Conservation (phyloP, 2,329 filamentous ascomycete genomes). For the Elsinoe fawcettii region DNA sequence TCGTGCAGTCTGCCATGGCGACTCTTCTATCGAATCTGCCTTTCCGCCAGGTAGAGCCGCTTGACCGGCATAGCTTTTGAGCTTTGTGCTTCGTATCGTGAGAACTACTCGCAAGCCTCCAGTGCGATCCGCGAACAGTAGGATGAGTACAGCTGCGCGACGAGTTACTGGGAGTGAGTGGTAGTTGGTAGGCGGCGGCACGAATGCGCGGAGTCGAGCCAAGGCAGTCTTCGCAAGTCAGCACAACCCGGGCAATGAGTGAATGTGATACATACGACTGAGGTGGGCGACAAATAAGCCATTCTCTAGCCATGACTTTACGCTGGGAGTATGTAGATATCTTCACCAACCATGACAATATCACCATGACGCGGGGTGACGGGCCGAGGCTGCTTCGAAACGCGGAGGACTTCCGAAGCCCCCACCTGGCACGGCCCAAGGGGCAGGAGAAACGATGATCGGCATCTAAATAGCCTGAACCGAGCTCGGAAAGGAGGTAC, state of each 20-base stretch:
- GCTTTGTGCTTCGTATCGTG: conserved; percentile 52
- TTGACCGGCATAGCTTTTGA: conserved; percentile 47
- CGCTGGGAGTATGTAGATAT: background rate
- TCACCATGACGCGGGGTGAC: conserved; percentile 4
- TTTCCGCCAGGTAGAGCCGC: conserved; percentile 47
- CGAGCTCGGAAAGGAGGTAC: too few relatives aligned
- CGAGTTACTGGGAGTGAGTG: conserved; percentile 51
- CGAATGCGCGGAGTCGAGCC: conserved; percentile 48
- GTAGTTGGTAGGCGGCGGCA: conserved; percentile 51
- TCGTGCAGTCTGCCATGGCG: conserved; percentile 69
- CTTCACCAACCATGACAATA: background rate
- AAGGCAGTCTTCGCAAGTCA: conserved; percentile 38
- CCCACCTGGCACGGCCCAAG: background rate
- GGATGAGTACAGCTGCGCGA: conserved; percentile 77
- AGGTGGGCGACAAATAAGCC: conserved; percentile 19
- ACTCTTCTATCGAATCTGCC: conserved; percentile 48
- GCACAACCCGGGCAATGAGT: background rate
- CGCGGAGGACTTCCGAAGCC: background rate
- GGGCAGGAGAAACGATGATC: background rate
- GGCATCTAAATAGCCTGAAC: too few relatives aligned
- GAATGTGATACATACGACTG: conserved; percentile 6
- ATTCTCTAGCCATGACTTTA: conserved; percentile 12
- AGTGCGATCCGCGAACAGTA: conserved; percentile 75
- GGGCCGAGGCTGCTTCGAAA: background rate
- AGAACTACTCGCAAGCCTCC: conserved; percentile 66